A percentile compares a stretch with the other conserved stretches of the same genome.
Evolutionary conservation across 2,329 filamentous ascomycete genomes (phyloP).

Genomic region (Raffaelea ambrosiae): DNA sequence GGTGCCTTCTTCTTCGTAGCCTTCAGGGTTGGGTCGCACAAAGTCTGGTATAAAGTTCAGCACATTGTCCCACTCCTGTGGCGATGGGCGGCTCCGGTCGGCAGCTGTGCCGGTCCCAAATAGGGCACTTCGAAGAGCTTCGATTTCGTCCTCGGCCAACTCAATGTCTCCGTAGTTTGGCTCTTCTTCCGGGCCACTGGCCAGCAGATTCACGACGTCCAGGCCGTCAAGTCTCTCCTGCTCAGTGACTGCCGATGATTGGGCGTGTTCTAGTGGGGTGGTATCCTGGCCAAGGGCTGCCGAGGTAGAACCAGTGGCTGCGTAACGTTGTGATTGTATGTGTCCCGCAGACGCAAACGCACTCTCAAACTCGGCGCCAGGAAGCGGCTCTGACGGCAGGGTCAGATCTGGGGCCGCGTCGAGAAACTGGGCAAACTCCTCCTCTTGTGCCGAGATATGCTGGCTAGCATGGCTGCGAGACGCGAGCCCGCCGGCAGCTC

Average conservation of each 20-base stretch:
- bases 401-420: conserved; percentile 13
- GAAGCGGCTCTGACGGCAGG: conserved; percentile 3
- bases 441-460: conserved; percentile 22
- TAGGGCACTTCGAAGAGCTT: conserved; percentile 27
- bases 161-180: conserved; percentile 13
- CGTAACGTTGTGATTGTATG: not conserved
- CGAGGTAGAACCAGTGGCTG: no score
- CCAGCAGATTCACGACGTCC: conserved; percentile 30
- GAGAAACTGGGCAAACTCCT: conserved; percentile 27
- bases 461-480: conserved; percentile 15
- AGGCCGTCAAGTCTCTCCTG: conserved; percentile 28
- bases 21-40: conserved; percentile 17
- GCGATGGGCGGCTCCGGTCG: conserved; percentile 10
- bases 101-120: conserved; percentile 18
- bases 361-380: not conserved
- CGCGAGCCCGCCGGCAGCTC: not conserved
- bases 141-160: conserved; percentile 19
- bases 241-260: conserved; percentile 19
- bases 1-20: conserved; percentile 13
- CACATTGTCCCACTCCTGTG: conserved; percentile 32
- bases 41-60: conserved; percentile 44
- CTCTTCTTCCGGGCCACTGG: conserved; percentile 12
- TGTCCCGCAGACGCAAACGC: not conserved
- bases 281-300: no score
- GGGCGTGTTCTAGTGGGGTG: not conserved